These are phyloP conservation scores for Canna indica DNA, from an alignment of 176 grass and related monocot genomes.

Conservation along the genomic window DNA sequence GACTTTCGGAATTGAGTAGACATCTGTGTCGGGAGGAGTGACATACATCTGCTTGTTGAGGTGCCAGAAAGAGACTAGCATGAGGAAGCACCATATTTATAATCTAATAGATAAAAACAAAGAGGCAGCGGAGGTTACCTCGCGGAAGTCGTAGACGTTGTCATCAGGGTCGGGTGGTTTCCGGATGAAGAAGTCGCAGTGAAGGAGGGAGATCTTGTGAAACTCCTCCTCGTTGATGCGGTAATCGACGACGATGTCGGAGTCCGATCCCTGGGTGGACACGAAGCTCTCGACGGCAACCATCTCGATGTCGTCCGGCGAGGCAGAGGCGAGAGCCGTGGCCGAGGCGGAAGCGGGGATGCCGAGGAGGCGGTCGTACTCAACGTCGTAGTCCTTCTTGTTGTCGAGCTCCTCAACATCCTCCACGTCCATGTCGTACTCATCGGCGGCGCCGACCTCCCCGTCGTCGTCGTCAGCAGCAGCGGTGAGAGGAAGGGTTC, in stretches of 20 bases:
- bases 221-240: slow-evolving; percentile 81
- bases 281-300: slow-evolving; percentile 61
- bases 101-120: background rate
- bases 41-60: slow-evolving; percentile 75
- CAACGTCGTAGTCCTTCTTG: slow-evolving; percentile 92
- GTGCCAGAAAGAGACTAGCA: slow-evolving; percentile 9
- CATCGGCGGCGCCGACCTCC: slow-evolving; percentile 18
- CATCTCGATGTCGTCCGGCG: slow-evolving; percentile 48
- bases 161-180: slow-evolving; percentile 61
- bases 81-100: background rate
- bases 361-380: slow-evolving; percentile 73
- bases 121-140: slow-evolving; percentile 26
- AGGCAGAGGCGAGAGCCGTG: slow-evolving; percentile 20
- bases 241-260: slow-evolving; percentile 74
- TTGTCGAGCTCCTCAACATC: slow-evolving; percentile 79
- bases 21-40: slow-evolving; percentile 65
- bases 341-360: background rate
- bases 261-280: slow-evolving; percentile 56
- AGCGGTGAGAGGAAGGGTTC: slow-evolving; percentile 30
- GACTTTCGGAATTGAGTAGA: slow-evolving; percentile 83
- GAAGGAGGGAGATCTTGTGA: slow-evolving; percentile 69
- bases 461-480: slow-evolving; percentile 56
- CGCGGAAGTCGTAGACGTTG: slow-evolving; percentile 84
- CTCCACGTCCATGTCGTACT: slow-evolving; percentile 39
- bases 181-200: slow-evolving; percentile 85